These are phyloP conservation scores for Penicillium aurantiogriseum DNA, from an alignment of 2,329 filamentous ascomycete species.

Conservation along the genomic window DNA sequence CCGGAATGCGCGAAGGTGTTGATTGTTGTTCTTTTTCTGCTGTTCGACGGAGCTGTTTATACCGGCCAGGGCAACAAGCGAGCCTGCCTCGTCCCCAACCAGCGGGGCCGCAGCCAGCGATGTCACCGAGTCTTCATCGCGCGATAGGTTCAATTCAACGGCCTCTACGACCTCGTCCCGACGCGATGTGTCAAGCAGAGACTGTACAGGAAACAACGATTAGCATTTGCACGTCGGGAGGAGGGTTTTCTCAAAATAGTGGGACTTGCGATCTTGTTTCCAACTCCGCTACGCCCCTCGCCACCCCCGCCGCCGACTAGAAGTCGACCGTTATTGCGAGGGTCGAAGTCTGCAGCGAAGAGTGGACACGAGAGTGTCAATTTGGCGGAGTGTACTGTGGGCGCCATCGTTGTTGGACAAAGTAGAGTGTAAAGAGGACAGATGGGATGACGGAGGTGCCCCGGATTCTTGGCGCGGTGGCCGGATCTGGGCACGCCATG, in stretches of 20 bases:
- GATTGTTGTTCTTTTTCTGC: slow-evolving; percentile 72
- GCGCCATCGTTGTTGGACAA: slow-evolving; percentile 35
- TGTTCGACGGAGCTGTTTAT: slow-evolving; percentile 78
- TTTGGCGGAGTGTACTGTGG: slow-evolving; percentile 52
- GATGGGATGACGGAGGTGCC: slow-evolving; percentile 22
- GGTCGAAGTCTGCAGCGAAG: slow-evolving; percentile 85
- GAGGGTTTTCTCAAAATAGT: slow-evolving; percentile 1
- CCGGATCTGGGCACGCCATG: slow-evolving; percentile 10
- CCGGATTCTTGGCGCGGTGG: slow-evolving; percentile 32
- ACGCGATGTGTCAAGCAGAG: slow-evolving; percentile 67
- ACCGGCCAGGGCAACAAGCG: slow-evolving; percentile 65
- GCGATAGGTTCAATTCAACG: slow-evolving; percentile 73
- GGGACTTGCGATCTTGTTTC: slow-evolving; percentile 75
- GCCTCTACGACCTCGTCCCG: slow-evolving; percentile 63
- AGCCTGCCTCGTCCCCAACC: slow-evolving; percentile 49
- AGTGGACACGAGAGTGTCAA: slow-evolving; percentile 76
- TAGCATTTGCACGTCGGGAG: not conserved
- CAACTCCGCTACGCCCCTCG: slow-evolving; percentile 73
- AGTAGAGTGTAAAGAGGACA: slow-evolving; percentile 21
- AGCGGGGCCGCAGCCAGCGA: slow-evolving; percentile 68
- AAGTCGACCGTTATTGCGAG: slow-evolving; percentile 70
- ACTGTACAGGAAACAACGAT: slow-evolving; percentile 45
- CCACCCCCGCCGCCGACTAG: slow-evolving; percentile 87
- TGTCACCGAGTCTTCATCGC: slow-evolving; percentile 85
- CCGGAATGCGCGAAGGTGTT: slow-evolving; percentile 76